These are phyloP conservation scores for Ophiostoma himal-ulmi DNA, from an alignment of 2,329 filamentous ascomycete species.

Conservation along the genomic window DNA sequence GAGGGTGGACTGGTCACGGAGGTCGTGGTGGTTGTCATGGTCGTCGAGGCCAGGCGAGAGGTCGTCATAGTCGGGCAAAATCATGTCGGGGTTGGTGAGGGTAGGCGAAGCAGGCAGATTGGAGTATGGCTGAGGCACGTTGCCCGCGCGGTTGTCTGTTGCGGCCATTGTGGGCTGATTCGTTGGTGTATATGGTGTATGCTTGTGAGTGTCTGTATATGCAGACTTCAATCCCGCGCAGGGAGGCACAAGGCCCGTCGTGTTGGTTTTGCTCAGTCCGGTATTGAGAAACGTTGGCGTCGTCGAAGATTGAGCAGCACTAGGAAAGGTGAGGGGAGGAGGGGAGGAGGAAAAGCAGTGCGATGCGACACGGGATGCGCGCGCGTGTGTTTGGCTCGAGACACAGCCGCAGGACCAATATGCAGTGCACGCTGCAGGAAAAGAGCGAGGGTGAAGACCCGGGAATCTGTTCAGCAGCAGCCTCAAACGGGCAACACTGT, in stretches of 20 bases:
- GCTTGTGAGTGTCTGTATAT: background rate
- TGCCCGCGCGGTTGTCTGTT: slow-evolving; percentile 29
- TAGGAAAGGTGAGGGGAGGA: background rate
- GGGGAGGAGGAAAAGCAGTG: background rate
- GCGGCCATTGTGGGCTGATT: slow-evolving; percentile 22
- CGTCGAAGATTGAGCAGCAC: background rate
- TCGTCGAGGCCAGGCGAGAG: slow-evolving; percentile 48
- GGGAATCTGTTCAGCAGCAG: background rate
- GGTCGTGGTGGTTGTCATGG: slow-evolving; percentile 35
- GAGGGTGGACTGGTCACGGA: slow-evolving; percentile 42
- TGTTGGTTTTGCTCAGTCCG: background rate
- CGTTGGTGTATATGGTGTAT: background rate
- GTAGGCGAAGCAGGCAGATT: slow-evolving; percentile 69
- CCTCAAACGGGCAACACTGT: background rate
- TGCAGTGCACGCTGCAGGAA: background rate
- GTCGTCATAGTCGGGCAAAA: slow-evolving; percentile 70
- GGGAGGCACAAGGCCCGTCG: slow-evolving; percentile 4
- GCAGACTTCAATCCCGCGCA: background rate
- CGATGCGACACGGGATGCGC: slow-evolving; percentile 4
- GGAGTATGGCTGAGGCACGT: slow-evolving; percentile 37
- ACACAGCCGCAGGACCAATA: background rate
- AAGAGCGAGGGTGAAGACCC: background rate
- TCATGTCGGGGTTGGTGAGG: slow-evolving; percentile 90
- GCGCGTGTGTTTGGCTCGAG: background rate
- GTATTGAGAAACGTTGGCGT: background rate